Evolutionary conservation across 1,139 yeast species (phyloP), one percentile per base, ranked within the genome.

Genomic region (Blastobotrys apis): DNA sequence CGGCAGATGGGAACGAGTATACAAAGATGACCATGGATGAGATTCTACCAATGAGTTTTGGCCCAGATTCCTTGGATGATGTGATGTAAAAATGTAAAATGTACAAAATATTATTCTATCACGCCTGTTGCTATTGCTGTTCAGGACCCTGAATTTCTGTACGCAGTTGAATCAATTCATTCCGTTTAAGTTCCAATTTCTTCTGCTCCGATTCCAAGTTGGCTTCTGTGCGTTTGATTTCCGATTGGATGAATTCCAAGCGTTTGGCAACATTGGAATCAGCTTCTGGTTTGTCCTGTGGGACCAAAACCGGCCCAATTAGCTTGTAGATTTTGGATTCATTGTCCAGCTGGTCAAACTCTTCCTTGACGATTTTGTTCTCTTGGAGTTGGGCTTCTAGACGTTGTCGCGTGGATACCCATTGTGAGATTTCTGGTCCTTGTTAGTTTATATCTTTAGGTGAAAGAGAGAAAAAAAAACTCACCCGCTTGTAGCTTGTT

Each of bases 271-370:
- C 97, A 59, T 90, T 92, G 58, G 76, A 57, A 54, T 79, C 77
- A 29, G 97, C 95, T 63, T 92, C 97, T 12, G 64, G 64, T 52
- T 76, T 77, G 45, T 88, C 95, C 60, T 90, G 96, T 2, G 97
- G 97, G 50, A 92, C 72, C 50, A 92, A 72, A 5, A 90, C 88
- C 9, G 96, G 95, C 1, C 98, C 98, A 17, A 92, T 84, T 53
- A 90, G 74, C 65, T 92, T 92, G 68, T 78, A 92, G 31, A 92
- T 81, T 56, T 84, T 84, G 15, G 94, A 74, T 26, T 74, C 75
- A 39, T 74, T 78, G 52, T 77, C 71, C 51, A 88, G 67, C 42
- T 67, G 64, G 17, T 73, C 76, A 58, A 92, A 84, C 65, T 92
- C 97, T 32, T 78, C 80, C 56, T 81, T 73, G n/a, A 92, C 98